These are phyloP conservation scores for Epichloe coenophiala DNA, from an alignment of 2,329 filamentous ascomycete genomes.

Conservation along the genomic window DNA sequence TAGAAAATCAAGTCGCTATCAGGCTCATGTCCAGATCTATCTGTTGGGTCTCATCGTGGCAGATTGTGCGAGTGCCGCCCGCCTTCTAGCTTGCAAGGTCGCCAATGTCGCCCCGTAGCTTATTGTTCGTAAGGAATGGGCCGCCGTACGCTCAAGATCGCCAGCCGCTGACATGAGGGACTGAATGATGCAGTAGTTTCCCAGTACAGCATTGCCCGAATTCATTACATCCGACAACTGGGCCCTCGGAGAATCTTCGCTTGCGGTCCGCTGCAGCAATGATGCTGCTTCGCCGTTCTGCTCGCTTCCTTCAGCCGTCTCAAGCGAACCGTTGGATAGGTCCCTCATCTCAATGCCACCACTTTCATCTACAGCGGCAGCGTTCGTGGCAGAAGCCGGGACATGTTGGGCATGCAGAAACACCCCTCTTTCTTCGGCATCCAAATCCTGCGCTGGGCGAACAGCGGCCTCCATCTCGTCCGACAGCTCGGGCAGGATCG, in stretches of 20 bases:
- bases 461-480: conserved; percentile 12
- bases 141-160: conserved; percentile 32
- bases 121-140: conserved; percentile 38
- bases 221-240: conserved; percentile 34
- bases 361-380: conserved; percentile 18
- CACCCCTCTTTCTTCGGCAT: conserved; percentile 43
- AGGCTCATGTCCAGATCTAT: conserved; percentile 5
- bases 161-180: conserved; percentile 33
- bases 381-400: conserved; percentile 18
- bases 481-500: conserved; percentile 17
- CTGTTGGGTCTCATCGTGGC: conserved; percentile 7
- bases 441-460: conserved; percentile 33
- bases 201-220: conserved; percentile 41
- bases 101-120: conserved; percentile 41
- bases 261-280: conserved; percentile 12
- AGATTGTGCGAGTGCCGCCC: conserved; percentile 20
- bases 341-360: conserved; percentile 34
- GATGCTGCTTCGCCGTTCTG: conserved; percentile 15
- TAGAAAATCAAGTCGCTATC: neutral
- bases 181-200: conserved; percentile 38
- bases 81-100: conserved; percentile 32
- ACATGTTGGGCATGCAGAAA: conserved; percentile 8
- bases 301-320: conserved; percentile 12
- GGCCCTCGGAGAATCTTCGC: conserved; percentile 20
- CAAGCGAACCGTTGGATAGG: conserved; percentile 8